Evolutionary conservation across 208 protist genomes (phyloP).

Genomic region (Naegleria lovaniensis): DNA sequence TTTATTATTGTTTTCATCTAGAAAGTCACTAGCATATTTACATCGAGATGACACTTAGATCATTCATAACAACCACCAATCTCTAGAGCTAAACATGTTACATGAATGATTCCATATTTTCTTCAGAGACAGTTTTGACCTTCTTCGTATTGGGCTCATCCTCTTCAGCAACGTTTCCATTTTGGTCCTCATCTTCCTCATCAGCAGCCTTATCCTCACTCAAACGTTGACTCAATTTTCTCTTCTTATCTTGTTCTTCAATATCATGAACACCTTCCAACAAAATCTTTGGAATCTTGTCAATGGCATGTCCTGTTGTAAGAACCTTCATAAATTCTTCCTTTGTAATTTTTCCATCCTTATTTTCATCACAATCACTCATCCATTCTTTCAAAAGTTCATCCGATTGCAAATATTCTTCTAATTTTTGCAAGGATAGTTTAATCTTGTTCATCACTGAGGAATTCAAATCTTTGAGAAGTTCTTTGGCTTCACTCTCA

Average conservation of each 20-base stretch:
- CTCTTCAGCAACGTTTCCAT: neutral
- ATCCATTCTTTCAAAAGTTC: neutral
- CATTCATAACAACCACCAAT: too few species aligned
- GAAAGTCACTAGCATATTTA: too few species aligned
- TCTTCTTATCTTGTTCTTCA: neutral
- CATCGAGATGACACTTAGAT: too few species aligned
- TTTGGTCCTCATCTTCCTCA: neutral
- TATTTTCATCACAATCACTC: conserved; percentile 2
- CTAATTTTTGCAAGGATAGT: neutral
- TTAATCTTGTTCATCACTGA: neutral
- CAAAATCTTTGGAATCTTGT: neutral
- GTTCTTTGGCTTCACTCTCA: neutral
- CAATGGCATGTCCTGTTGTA: neutral
- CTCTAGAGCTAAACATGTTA: too few species aligned
- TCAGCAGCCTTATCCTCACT: neutral
- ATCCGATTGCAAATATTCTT: neutral
- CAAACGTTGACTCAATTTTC: neutral
- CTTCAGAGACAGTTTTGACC: too few species aligned
- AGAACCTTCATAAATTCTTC: neutral
- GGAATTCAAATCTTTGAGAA: neutral
- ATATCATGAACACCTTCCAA: neutral
- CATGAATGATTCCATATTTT: too few species aligned
- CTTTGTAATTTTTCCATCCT: neutral
- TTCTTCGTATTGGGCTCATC: neutral
- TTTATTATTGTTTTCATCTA: too few species aligned